Evolutionary conservation across 345 rosid species (phyloP).

Genomic region (Erodium maritimum): DNA sequence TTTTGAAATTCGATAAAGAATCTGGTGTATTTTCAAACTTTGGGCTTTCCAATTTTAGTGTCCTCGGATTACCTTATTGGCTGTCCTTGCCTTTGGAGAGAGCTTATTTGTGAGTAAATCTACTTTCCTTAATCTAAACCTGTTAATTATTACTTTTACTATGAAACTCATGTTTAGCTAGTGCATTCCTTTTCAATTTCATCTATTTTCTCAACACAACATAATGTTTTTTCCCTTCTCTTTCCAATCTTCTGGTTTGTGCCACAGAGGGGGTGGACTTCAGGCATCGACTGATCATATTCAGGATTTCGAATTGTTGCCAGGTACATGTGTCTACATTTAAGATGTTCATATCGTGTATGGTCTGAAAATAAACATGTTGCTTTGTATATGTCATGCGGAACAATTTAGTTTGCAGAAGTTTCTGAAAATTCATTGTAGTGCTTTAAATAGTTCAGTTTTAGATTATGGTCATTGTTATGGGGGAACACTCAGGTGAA

Average conservation of each 20-base stretch:
- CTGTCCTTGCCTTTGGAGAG: constrained; percentile 49
- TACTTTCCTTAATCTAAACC: constrained; percentile 1
- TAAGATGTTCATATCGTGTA: background rate
- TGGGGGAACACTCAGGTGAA: too few relatives aligned
- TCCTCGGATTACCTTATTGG: constrained; percentile 92
- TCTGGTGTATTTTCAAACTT: constrained; percentile 51
- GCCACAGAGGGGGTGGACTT: constrained; percentile 43
- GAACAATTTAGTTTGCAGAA: background rate
- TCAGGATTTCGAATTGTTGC: constrained; percentile 49
- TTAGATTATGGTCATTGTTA: background rate
- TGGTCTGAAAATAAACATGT: background rate
- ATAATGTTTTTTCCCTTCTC: background rate
- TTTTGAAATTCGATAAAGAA: constrained; percentile 47
- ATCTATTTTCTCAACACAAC: background rate
- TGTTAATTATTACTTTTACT: background rate
- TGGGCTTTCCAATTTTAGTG: constrained; percentile 56
- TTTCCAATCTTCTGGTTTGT: constrained; percentile 9
- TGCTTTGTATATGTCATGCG: background rate
- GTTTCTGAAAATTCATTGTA: background rate
- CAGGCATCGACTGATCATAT: constrained; percentile 34
- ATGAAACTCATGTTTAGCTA: background rate
- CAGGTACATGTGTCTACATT: constrained; percentile 37
- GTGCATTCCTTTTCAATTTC: background rate
- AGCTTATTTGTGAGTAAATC: constrained; percentile 52
- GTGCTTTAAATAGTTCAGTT: background rate